Evolutionary conservation across 768 basidiomycete species (phyloP).

Genomic region (Hygrophorus pudorinus): DNA sequence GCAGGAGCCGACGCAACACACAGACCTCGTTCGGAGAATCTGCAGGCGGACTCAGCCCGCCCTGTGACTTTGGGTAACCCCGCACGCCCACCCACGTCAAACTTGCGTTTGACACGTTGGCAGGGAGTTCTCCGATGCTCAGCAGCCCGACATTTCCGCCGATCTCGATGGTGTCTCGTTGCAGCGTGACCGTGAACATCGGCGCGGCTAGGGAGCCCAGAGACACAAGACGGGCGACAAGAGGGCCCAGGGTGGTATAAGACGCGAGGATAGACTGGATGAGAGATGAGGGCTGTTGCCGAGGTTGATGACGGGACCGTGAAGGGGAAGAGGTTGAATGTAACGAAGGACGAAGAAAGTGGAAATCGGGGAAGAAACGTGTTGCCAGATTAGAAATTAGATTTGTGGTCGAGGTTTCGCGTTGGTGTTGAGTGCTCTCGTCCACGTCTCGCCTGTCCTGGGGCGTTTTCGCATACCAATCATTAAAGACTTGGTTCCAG

Average conservation of each 20-base stretch:
- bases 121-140: constrained; percentile 57
- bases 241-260: constrained; percentile 32
- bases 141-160: constrained; percentile 59
- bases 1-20: constrained; percentile 2
- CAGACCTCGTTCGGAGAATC: constrained; percentile 54
- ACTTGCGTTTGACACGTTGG: constrained; percentile 31
- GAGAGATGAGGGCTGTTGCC: constrained; percentile 13
- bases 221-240: constrained; percentile 36
- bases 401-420: background rate
- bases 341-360: background rate
- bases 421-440: background rate
- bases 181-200: constrained; percentile 50
- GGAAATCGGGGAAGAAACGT: constrained; percentile 1
- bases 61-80: constrained; percentile 37
- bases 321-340: background rate
- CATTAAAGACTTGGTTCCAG: constrained; percentile 29
- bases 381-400: background rate
- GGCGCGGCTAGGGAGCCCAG: constrained; percentile 28
- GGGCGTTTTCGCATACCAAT: constrained; percentile 2
- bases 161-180: constrained; percentile 59
- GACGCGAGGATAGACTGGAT: constrained; percentile 29
- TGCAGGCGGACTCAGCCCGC: constrained; percentile 44
- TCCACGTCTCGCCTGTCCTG: background rate
- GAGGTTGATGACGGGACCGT: constrained; percentile 1
- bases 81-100: constrained; percentile 63